Evolutionary conservation across 2,329 filamentous ascomycete genomes (phyloP).

Genomic region (Penicillium sp.): DNA sequence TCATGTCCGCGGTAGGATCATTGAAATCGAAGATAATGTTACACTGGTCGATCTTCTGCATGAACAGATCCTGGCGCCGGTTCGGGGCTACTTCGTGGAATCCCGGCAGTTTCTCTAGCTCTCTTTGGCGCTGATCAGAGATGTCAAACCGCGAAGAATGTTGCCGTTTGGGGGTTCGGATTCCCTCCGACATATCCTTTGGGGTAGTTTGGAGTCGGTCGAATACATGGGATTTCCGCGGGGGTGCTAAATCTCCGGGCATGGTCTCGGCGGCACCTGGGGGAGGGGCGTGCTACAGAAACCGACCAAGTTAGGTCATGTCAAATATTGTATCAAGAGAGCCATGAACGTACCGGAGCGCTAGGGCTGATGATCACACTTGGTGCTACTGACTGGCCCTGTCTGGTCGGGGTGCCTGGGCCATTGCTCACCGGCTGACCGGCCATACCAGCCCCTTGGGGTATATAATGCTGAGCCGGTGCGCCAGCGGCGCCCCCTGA

Average conservation of each 20-base stretch:
- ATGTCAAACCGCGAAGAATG: constrained; percentile 98
- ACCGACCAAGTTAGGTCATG: constrained; percentile 9
- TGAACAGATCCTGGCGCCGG: constrained; percentile 92
- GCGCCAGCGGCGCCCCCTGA: constrained; percentile 29
- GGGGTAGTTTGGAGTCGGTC: constrained; percentile 89
- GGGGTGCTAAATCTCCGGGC: constrained; percentile 93
- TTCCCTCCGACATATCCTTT: constrained; percentile 92
- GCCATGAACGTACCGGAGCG: constrained; percentile 67
- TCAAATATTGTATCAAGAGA: not conserved
- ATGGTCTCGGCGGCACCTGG: constrained; percentile 95
- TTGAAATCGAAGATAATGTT: constrained; percentile 99
- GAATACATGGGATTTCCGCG: constrained; percentile 89
- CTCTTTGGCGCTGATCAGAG: constrained; percentile 81
- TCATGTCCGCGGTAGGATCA: constrained; percentile 97
- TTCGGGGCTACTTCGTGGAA: constrained; percentile 98
- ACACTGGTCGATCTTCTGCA: constrained; percentile 99
- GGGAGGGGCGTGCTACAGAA: constrained; percentile 77
- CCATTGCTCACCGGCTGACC: constrained; percentile 49
- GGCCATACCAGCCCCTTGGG: constrained; percentile 36
- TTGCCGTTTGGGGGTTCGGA: constrained; percentile 92
- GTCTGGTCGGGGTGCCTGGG: constrained; percentile 61
- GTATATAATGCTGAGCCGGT: constrained; percentile 39
- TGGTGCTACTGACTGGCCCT: constrained; percentile 66
- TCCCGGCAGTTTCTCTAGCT: constrained; percentile 93
- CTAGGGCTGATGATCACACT: constrained; percentile 95